phyloP scores from a whole-genome alignment of 176 grass and related monocot genomes.

The Triticum aestivum region IWGSC_CS_RefSeq_v2.1 NC_057814.1:43629741-43630240 shows the following conservation, averaged over 20 bases:
- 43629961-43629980: background rate
- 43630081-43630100: background rate
- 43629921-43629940: background rate
- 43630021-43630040: background rate
- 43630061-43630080: background rate
- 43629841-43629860: background rate
- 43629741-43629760: background rate
- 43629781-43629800: background rate
- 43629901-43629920: background rate
- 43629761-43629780: slow-evolving; percentile 9
- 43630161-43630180: no score
- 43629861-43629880: background rate
- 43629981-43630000: background rate
- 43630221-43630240: no score
- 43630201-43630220: no score
- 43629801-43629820: background rate
- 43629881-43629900: background rate
- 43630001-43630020: background rate
- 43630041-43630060: background rate
- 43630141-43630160: no score
- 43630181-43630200: no score
- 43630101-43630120: background rate
- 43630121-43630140: no score
- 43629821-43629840: background rate
- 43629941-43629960: background rate